Evolutionary conservation across 176 grass and related monocot genomes (phyloP).

Genomic region (Sorghum bicolor): Sorghum_bicolor_NCBIv3 NC_012871.2:59858501-59859000

Average conservation of each 20-base stretch:
- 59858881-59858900: neutral
- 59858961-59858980: neutral
- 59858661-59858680: conserved; percentile 4
- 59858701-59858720: neutral
- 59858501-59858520: neutral
- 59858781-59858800: neutral
- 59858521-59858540: conserved; percentile 11
- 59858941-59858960: neutral
- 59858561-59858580: neutral
- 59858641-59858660: neutral
- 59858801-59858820: neutral
- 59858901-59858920: neutral
- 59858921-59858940: neutral
- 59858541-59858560: neutral
- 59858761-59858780: neutral
- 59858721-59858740: neutral
- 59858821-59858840: neutral
- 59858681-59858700: neutral
- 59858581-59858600: neutral
- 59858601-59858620: neutral
- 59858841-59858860: neutral
- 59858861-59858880: neutral
- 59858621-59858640: neutral
- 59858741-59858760: neutral
- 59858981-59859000: neutral